These are phyloP conservation scores for Diaporthe vaccinii DNA, from an alignment of 2,329 filamentous ascomycete species.

Conservation along the genomic window DNA sequence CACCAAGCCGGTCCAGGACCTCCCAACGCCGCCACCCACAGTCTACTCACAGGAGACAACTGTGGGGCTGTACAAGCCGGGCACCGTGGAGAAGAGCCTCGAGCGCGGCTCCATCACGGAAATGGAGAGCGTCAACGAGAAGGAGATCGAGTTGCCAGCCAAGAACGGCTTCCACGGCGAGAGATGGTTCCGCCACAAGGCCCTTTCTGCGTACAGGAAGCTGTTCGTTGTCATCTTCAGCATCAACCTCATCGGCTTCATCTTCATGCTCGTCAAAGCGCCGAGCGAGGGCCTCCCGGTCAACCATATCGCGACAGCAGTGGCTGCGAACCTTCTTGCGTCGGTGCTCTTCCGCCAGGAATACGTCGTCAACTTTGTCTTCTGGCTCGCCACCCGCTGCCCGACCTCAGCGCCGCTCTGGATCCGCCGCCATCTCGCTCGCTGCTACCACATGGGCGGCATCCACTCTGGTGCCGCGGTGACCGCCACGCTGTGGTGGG, in stretches of 20 bases:
- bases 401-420: slow-evolving; percentile 60
- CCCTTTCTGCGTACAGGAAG: slow-evolving; percentile 68
- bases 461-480: slow-evolving; percentile 65
- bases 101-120: slow-evolving; percentile 45
- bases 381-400: slow-evolving; percentile 47
- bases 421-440: slow-evolving; percentile 62
- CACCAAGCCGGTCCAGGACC: slow-evolving; percentile 43
- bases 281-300: slow-evolving; percentile 46
- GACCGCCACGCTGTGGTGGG: slow-evolving; percentile 63
- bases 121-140: slow-evolving; percentile 44
- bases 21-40: slow-evolving; percentile 17
- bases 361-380: slow-evolving; percentile 60
- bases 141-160: slow-evolving; percentile 49
- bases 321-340: slow-evolving; percentile 62
- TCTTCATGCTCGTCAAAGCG: slow-evolving; percentile 53
- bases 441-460: slow-evolving; percentile 67
- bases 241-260: slow-evolving; percentile 63
- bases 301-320: slow-evolving; percentile 45
- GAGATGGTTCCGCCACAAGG: slow-evolving; percentile 57
- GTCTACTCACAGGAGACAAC: slow-evolving; percentile 17
- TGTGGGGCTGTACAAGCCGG: slow-evolving; percentile 17
- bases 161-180: slow-evolving; percentile 57
- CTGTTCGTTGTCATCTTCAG: slow-evolving; percentile 68
- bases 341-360: slow-evolving; percentile 68
- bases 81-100: slow-evolving; percentile 42